Percentiles rank a stretch among this genome's conserved stretches.
These are phyloP conservation scores for Trichosporon sp. DNA, from an alignment of 1,284 basidiomycete species.

Conservation along the genomic window DNA sequence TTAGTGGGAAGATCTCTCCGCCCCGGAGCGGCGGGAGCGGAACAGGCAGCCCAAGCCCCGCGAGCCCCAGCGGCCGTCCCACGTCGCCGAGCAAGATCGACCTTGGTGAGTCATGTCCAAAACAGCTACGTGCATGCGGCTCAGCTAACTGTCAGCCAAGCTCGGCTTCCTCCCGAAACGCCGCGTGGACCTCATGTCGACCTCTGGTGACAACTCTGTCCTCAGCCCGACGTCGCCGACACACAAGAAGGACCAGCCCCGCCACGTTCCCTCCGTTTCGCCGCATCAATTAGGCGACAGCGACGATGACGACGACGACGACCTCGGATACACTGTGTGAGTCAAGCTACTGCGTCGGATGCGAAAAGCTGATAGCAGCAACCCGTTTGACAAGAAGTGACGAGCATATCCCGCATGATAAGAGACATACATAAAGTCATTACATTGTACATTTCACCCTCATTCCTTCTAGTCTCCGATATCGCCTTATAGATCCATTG, in stretches of 20 bases:
- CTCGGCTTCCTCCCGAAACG: slow-evolving; percentile 48
- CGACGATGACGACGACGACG: slow-evolving; percentile 40
- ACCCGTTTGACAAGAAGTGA: slow-evolving; percentile 44
- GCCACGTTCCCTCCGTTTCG: slow-evolving; percentile 27
- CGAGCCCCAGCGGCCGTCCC: slow-evolving; percentile 14
- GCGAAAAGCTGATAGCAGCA: slow-evolving; percentile 24
- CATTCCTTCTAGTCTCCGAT: neutral
- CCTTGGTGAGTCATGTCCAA: slow-evolving; percentile 42
- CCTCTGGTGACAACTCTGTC: slow-evolving; percentile 14
- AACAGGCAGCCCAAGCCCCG: neutral
- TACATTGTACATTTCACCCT: neutral
- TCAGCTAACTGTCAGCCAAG: slow-evolving; percentile 34
- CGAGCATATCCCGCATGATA: neutral
- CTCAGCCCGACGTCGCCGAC: slow-evolving; percentile 17
- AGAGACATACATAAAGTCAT: no score
- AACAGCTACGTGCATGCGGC: no score
- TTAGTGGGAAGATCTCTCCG: slow-evolving; percentile 8
- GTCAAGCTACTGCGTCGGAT: slow-evolving; percentile 10
- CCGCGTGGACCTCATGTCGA: slow-evolving; percentile 42
- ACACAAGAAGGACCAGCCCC: slow-evolving; percentile 32
- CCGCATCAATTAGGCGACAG: slow-evolving; percentile 38
- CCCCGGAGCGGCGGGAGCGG: slow-evolving; percentile 13
- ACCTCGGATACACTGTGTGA: slow-evolving; percentile 46
- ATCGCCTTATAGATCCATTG: no score
- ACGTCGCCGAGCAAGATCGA: slow-evolving; percentile 35